phyloP scores from a whole-genome alignment of 2,329 filamentous ascomycete species.

The Herpomyces periplanetae region DNA sequence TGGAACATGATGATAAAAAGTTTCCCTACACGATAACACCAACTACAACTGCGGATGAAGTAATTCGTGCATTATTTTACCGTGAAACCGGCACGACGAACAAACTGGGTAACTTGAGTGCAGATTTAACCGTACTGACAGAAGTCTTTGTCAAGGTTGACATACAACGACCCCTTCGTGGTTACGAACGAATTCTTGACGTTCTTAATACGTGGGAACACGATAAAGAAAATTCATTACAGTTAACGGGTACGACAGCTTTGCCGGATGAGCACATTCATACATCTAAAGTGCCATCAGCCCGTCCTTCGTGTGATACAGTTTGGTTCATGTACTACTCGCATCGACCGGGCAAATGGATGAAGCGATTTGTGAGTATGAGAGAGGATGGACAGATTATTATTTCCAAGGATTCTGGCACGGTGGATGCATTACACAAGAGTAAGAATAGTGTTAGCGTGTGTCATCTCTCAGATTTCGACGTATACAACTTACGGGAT shows the following conservation, averaged over 20 bases:
- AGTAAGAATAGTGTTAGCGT: conserved; percentile 27
- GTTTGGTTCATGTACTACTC: conserved; percentile 49
- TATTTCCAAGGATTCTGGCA: conserved; percentile 25
- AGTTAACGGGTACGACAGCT: conserved; percentile 16
- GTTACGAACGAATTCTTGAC: conserved; percentile 51
- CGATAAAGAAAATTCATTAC: conserved; percentile 32
- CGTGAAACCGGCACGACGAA: too few relatives aligned
- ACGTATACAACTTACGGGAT: conserved; percentile 41
- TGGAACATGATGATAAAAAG: too few relatives aligned
- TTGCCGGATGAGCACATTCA: conserved; percentile 23
- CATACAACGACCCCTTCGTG: conserved; percentile 39
- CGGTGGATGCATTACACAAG: too few relatives aligned
- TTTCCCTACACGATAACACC: too few relatives aligned
- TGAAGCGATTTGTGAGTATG: conserved; percentile 39
- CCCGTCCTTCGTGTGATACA: conserved; percentile 25
- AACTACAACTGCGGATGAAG: too few relatives aligned
- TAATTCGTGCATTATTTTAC: too few relatives aligned
- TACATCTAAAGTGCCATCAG: conserved; percentile 18
- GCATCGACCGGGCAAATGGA: conserved; percentile 48
- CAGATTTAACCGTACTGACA: conserved; percentile 31
- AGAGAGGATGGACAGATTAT: conserved; percentile 27
- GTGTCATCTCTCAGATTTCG: conserved; percentile 64
- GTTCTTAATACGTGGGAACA: conserved; percentile 73
- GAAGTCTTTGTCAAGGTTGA: conserved; percentile 38
- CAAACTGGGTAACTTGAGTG: too few relatives aligned